Base-by-base conservation (phyloP, 176 grass and related monocot species). In the Musa schizocarpa region DNA sequence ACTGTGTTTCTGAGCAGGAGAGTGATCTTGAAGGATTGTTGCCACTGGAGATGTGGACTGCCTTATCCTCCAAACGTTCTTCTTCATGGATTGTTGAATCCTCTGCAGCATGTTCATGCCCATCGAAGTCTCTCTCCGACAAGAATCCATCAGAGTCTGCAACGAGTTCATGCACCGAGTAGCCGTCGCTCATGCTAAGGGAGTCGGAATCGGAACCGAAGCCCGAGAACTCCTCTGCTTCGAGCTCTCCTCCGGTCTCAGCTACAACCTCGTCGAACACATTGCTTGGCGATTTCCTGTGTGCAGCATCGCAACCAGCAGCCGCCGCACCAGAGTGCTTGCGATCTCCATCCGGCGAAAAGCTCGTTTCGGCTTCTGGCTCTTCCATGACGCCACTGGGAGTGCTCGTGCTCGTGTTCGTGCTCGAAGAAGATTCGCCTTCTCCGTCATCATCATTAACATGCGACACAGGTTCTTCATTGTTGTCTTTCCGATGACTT, bases 131-230 rank as follows among this genome's bases (percentile, higher is more conserved):
- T 77, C 77, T 94, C 75, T 99, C 96, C 0, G 91, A 99, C 49
- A 84, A 63, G 76, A 92, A 95, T 77, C 91, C 93, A 74, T 99
- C 96, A 52, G 91, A 99, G 67, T 99, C 96, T 5, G 92, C 77
- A 52, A 81, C 76, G 53, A 99, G 89, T 16, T 99, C 91, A 76
- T 89, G 91, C 70, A 95, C 96, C 11, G 96, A 95, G 78, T 99
- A 99, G 23, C 96, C 91, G 55, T 95, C 96, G 49, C 96, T 95
- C 71, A 72, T 34, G 64, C 86, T 99, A 26, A 74, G n/a, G 2
- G 90, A 89, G 27, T 99, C 86, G 4, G 91, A 88, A 82, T 99
- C 90, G 0, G 91, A 92, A 80, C 88, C 88, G 74, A 89, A 89
- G 16, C 81, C 65, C 34, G 84, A 89, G 83, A 89, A 94, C 67